Base-by-base conservation (phyloP, 2,329 filamentous ascomycete genomes). In the Orbilia oligospora region DNA sequence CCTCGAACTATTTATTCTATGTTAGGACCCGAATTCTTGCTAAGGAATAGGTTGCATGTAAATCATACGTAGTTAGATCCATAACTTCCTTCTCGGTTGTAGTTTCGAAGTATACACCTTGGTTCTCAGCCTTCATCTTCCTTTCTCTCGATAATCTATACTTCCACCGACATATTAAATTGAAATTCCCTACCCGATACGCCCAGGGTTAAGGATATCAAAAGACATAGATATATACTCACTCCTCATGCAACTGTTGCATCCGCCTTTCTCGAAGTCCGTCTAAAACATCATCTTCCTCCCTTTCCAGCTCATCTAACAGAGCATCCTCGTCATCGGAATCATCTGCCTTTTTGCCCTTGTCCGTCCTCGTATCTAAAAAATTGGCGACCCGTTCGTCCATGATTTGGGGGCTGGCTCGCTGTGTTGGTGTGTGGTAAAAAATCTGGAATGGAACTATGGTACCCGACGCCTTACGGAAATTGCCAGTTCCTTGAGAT, bases 31-130 rank as follows among this genome's bases (percentile, higher is more conserved):
- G 53, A 8, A 16, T 9, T 46, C 3, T 38, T 58, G 16, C 20
- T 61, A n/a, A 51, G 20, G 10, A 41, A 56, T 33, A 38, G 44
- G 53, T 63, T 33, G 49, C 58, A 14, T 41, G 0, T 51, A 10
- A n/a, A 24, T 83, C 82, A 24, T 83, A 83, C 36, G 84, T 85
- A 0, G 84, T 85, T 38, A 85, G 80, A 46, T 85, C 87, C 87
- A 90, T 87, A 53, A 89, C 82, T 10, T 85, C 84, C 83, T 89
- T 89, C 83, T 90, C 88, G 69, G 89, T 88, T 80, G 87, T 88
- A 82, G 89, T 87, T 81, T 89, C 87, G 5, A 84, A 84, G 81
- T 88, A 89, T 9, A 83, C 86, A 46, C 88, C 88, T 82, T 88
- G 87, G 9, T 86, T 86, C 75, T 85, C 85, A 44, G 84, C 85